phyloP scores from a whole-genome alignment of 306 rosid genomes.

The Sindora glabra region DNA sequence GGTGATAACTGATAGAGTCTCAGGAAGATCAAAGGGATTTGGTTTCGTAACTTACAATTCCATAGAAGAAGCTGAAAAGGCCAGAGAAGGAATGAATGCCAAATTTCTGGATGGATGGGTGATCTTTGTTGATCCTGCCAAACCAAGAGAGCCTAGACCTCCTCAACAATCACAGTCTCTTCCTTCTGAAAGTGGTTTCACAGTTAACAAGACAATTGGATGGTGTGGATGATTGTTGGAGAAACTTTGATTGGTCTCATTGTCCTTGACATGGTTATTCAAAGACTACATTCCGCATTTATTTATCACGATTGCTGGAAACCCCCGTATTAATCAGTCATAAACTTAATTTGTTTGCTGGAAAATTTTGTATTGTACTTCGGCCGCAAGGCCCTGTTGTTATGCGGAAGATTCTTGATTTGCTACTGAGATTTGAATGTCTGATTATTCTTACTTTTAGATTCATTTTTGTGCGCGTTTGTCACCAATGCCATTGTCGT shows the following conservation, averaged over 20 bases:
- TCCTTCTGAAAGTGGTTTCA: conserved; percentile 62
- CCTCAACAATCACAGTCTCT: conserved; percentile 60
- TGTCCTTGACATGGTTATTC: not conserved
- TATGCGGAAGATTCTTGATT: too few relatives aligned
- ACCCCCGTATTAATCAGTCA: too few relatives aligned
- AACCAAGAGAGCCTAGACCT: conserved; percentile 64
- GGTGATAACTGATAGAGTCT: conserved; percentile 66
- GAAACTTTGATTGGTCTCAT: not conserved
- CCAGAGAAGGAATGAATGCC: conserved; percentile 74
- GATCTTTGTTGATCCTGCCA: conserved; percentile 93
- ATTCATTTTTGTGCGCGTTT: too few relatives aligned
- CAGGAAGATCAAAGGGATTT: conserved; percentile 89
- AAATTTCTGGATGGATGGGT: conserved; percentile 96
- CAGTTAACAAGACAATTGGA: conserved; percentile 81
- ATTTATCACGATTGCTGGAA: too few relatives aligned
- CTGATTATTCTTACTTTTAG: too few relatives aligned
- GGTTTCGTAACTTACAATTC: conserved; percentile 55
- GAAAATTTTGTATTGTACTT: not conserved
- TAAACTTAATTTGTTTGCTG: not conserved
- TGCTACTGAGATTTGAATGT: too few relatives aligned
- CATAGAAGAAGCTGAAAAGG: conserved; percentile 86
- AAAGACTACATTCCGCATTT: conserved; percentile 3
- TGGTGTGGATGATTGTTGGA: conserved; percentile 69
- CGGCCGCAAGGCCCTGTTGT: too few relatives aligned
- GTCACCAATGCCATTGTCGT: too few relatives aligned